Evolutionary conservation across 257 asterid species (phyloP).

Genomic region (Solanum pennellii): DNA sequence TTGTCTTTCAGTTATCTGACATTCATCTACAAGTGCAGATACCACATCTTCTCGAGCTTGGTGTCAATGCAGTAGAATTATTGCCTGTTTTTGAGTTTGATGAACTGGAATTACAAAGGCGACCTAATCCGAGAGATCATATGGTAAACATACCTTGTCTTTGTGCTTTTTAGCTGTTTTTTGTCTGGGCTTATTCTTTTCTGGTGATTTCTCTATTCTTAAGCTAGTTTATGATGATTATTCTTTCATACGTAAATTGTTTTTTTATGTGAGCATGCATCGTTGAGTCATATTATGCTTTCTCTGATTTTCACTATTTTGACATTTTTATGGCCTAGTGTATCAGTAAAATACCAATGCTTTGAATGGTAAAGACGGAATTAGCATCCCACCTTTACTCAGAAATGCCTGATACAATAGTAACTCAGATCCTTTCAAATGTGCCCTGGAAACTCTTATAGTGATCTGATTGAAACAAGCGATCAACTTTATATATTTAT

Average conservation of each 20-base stretch:
- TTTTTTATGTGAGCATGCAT: neutral
- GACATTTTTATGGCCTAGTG: neutral
- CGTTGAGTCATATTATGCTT: neutral
- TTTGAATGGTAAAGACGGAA: neutral
- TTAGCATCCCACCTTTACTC: neutral
- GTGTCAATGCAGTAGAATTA: slow-evolving; percentile 85
- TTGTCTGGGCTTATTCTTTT: neutral
- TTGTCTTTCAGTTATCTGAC: slow-evolving; percentile 5
- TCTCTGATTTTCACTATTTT: neutral
- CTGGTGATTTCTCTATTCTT: neutral
- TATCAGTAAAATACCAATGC: neutral
- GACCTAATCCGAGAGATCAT: slow-evolving; percentile 91
- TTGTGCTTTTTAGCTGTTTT: neutral
- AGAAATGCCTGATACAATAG: neutral
- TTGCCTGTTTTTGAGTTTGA: slow-evolving; percentile 94
- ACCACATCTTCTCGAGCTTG: slow-evolving; percentile 95
- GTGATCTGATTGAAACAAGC: neutral
- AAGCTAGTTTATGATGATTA: neutral
- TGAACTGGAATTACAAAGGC: slow-evolving; percentile 88
- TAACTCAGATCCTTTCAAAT: neutral
- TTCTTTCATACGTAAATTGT: neutral
- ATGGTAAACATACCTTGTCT: slow-evolving; percentile 36
- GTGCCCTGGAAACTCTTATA: neutral
- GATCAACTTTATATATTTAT: neutral
- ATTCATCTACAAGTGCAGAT: slow-evolving; percentile 41